Conservation (phyloP, 2,329 filamentous ascomycete species). For the Alternaria alternata region DNA sequence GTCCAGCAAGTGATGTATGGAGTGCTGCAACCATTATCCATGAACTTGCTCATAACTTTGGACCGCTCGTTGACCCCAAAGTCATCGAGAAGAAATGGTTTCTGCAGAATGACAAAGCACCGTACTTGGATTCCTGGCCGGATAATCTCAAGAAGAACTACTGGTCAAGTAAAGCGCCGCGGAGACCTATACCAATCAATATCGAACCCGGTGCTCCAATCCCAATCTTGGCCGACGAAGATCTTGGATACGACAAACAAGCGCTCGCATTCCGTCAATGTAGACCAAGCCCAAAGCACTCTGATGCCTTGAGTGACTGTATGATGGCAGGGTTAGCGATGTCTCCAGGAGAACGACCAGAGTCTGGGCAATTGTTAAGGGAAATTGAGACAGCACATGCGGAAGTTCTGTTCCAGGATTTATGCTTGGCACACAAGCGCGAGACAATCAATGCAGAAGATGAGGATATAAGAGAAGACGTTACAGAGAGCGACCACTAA, state of each 20-base stretch:
- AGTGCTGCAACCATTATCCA: slow-evolving; percentile 35
- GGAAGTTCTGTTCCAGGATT: neutral
- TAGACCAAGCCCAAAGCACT: slow-evolving; percentile 25
- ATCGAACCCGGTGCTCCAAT: slow-evolving; percentile 1
- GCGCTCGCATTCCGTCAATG: neutral
- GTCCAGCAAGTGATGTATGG: slow-evolving; percentile 37
- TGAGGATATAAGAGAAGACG: neutral
- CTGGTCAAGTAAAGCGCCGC: slow-evolving; percentile 19
- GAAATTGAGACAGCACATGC: neutral
- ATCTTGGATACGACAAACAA: slow-evolving; percentile 3
- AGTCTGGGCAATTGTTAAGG: slow-evolving; percentile 7
- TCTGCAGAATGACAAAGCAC: neutral
- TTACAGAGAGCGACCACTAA: neutral
- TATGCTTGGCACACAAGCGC: neutral
- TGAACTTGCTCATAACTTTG: slow-evolving; percentile 27
- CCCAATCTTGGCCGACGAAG: neutral
- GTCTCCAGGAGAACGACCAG: slow-evolving; percentile 13
- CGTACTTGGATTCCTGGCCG: slow-evolving; percentile 7
- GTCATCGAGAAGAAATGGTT: slow-evolving; percentile 8
- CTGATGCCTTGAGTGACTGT: slow-evolving; percentile 24
- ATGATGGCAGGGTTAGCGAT: slow-evolving; percentile 24
- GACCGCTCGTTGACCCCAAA: slow-evolving; percentile 19
- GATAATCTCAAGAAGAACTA: slow-evolving; percentile 5
- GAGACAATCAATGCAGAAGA: neutral
- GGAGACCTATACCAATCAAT: slow-evolving; percentile 23